Evolutionary conservation across 2,329 filamentous ascomycete species (phyloP).

Genomic region (Niveomyces coronatus): DNA sequence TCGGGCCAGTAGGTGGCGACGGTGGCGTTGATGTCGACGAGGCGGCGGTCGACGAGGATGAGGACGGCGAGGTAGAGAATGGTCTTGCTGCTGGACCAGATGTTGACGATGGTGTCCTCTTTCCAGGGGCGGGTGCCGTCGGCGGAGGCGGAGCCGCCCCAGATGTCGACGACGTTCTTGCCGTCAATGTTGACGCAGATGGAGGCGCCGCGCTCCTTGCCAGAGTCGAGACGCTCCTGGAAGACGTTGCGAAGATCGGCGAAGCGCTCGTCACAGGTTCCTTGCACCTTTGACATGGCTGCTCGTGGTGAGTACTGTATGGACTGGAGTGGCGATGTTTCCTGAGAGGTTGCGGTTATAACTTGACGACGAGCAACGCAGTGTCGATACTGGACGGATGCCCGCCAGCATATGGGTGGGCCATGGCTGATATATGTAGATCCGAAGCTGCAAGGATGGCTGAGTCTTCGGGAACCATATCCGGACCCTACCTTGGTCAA

Average conservation of each 20-base stretch:
- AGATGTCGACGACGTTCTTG: constrained; percentile 32
- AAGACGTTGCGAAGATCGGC: constrained; percentile 23
- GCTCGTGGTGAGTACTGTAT: not conserved
- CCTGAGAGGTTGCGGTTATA: too few relatives aligned
- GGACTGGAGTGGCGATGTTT: too few relatives aligned
- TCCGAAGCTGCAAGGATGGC: too few relatives aligned
- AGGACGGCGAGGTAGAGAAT: constrained; percentile 11
- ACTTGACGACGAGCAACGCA: too few relatives aligned
- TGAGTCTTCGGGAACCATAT: too few relatives aligned
- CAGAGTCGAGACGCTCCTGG: constrained; percentile 23
- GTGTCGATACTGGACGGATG: too few relatives aligned
- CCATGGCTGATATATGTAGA: too few relatives aligned
- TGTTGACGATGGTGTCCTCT: constrained; percentile 27
- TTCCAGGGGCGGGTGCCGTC: constrained; percentile 24
- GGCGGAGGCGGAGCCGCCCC: constrained; percentile 29
- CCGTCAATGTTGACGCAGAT: constrained; percentile 31
- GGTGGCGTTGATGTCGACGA: constrained; percentile 24
- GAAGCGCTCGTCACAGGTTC: constrained; percentile 27
- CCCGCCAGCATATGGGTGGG: too few relatives aligned
- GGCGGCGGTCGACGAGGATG: constrained; percentile 29
- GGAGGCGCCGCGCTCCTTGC: constrained; percentile 34
- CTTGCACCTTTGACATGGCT: constrained; percentile 20
- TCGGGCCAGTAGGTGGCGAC: constrained; percentile 36
- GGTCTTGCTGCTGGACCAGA: constrained; percentile 32
- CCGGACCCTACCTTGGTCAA: too few relatives aligned